A percentile compares a stretch with the other conserved stretches of the same genome.
These are phyloP conservation scores for Trypanosomatidae sp. DNA, from an alignment of 208 protist genomes.

Conservation along the genomic window DNA sequence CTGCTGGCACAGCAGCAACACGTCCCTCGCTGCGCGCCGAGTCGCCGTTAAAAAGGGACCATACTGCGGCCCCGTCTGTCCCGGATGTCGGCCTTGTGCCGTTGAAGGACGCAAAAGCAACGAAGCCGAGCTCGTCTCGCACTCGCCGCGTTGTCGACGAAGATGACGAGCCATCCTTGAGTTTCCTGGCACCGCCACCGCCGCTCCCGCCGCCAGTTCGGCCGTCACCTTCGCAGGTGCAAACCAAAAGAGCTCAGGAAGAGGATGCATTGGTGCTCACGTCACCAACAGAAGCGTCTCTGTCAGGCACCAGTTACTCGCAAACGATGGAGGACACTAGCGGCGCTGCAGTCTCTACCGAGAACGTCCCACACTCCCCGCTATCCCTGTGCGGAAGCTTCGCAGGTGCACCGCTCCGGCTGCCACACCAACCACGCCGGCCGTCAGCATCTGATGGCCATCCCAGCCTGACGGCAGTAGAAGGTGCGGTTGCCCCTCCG, in stretches of 20 bases:
- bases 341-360: background rate
- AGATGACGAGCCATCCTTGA: constrained; percentile 46
- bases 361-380: background rate
- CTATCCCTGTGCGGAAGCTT: constrained; percentile 2
- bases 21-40: background rate
- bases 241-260: background rate
- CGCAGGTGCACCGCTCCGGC: constrained; percentile 3
- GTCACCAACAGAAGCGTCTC: background rate
- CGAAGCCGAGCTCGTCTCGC: constrained; percentile 1
- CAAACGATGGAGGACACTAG: background rate
- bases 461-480: constrained; percentile 2
- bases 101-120: background rate
- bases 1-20: background rate
- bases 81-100: background rate
- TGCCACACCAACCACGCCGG: constrained; percentile 19
- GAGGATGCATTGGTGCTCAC: background rate
- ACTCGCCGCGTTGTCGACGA: constrained; percentile 18
- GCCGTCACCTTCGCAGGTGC: background rate
- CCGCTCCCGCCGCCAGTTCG: constrained; percentile 1
- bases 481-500: constrained; percentile 17
- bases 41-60: background rate
- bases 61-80: background rate
- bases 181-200: constrained; percentile 18
- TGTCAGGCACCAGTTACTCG: background rate
- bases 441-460: constrained; percentile 4